Conservation (phyloP, 345 rosid genomes). For the Boechera stricta region DNA sequence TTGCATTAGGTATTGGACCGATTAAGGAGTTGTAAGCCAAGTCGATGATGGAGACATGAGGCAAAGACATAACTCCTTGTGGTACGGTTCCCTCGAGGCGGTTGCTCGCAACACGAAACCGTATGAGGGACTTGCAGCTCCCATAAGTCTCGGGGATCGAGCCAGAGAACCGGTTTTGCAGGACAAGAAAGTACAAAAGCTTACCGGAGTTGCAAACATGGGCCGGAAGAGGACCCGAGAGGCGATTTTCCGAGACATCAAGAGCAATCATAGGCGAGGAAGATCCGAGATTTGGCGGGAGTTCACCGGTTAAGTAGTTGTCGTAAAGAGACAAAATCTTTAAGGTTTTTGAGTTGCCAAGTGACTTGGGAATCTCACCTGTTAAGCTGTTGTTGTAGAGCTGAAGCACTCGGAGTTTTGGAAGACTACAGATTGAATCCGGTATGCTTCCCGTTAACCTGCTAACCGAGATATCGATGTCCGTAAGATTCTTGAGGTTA, state of each 20-base stretch:
- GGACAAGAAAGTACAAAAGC: slow-evolving; percentile 73
- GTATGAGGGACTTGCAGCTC: slow-evolving; percentile 65
- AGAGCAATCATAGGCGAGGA: slow-evolving; percentile 61
- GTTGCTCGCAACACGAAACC: slow-evolving; percentile 84
- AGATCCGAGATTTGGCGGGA: slow-evolving; percentile 70
- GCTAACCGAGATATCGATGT: slow-evolving; percentile 90
- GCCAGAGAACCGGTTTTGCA: slow-evolving; percentile 74
- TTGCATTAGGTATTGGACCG: slow-evolving; percentile 62
- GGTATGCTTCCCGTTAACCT: slow-evolving; percentile 77
- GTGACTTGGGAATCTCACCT: slow-evolving; percentile 72
- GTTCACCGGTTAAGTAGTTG: slow-evolving; percentile 73
- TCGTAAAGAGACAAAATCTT: slow-evolving; percentile 69
- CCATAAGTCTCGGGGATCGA: slow-evolving; percentile 63
- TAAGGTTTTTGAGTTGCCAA: slow-evolving; percentile 69
- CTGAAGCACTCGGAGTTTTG: slow-evolving; percentile 74
- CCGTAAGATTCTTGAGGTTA: slow-evolving; percentile 76
- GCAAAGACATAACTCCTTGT: slow-evolving; percentile 66
- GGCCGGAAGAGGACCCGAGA: slow-evolving; percentile 74
- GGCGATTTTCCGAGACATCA: slow-evolving; percentile 80
- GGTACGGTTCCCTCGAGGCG: slow-evolving; percentile 68
- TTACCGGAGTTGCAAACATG: slow-evolving; percentile 77
- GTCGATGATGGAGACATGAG: slow-evolving; percentile 88
- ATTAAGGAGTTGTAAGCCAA: slow-evolving; percentile 67
- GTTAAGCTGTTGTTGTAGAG: slow-evolving; percentile 90
- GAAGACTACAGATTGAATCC: slow-evolving; percentile 75